These are phyloP conservation scores for Neonectria punicea DNA, from an alignment of 2,329 filamentous ascomycete species.

Conservation along the genomic window DNA sequence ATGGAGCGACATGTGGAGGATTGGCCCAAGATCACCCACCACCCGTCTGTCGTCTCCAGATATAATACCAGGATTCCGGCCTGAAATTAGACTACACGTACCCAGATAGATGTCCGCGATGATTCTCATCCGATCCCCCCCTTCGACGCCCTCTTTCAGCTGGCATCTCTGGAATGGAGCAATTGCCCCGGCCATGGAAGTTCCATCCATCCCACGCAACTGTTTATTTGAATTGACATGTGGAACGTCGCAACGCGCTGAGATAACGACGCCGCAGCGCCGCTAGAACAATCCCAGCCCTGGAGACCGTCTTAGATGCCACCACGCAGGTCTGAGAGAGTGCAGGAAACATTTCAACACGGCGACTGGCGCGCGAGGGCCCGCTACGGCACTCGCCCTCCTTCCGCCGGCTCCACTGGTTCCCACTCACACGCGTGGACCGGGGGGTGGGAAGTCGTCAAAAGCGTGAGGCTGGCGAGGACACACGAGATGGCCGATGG, in stretches of 20 bases:
- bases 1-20: not conserved
- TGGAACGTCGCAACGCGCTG: not conserved
- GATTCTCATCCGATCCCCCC: not conserved
- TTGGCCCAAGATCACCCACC: not conserved
- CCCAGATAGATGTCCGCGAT: not conserved
- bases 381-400: not conserved
- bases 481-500: constrained; percentile 26
- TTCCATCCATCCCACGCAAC: not conserved
- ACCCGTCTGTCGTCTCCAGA: not conserved
- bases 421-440: constrained; percentile 21
- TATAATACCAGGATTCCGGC: constrained; percentile 8
- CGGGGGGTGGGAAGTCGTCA: not conserved
- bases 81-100: constrained; percentile 5
- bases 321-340: not conserved
- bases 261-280: not conserved
- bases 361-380: not conserved
- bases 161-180: constrained; percentile 16
- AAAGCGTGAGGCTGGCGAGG: constrained; percentile 21
- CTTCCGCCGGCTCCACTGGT: constrained; percentile 16
- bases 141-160: not conserved
- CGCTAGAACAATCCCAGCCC: constrained; percentile 3
- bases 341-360: not conserved
- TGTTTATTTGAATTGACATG: not conserved
- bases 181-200: not conserved
- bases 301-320: not conserved